Conservation (phyloP, 768 basidiomycete genomes). For the Tylopilus plumbeoviolaceoides region DNA sequence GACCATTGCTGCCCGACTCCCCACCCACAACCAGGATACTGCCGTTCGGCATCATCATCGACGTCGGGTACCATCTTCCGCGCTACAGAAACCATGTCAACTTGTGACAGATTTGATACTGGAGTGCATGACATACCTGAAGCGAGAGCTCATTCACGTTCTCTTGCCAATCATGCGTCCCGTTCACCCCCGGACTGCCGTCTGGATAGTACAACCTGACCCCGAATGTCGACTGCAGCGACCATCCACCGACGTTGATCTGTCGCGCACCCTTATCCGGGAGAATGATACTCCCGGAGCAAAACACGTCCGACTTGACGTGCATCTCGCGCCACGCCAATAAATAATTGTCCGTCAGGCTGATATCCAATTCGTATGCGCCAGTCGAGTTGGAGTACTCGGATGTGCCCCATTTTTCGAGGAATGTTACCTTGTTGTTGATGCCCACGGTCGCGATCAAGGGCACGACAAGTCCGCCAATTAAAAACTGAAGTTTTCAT, state of each 20-base stretch:
- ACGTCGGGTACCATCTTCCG: slow-evolving; percentile 71
- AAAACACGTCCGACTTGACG: slow-evolving; percentile 76
- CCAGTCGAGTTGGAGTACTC: slow-evolving; percentile 65
- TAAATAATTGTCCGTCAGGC: slow-evolving; percentile 41
- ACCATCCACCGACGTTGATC: slow-evolving; percentile 46
- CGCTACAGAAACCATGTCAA: slow-evolving; percentile 32
- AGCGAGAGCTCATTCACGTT: slow-evolving; percentile 51
- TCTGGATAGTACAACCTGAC: slow-evolving; percentile 70
- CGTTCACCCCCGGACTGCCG: slow-evolving; percentile 62
- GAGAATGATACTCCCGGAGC: slow-evolving; percentile 66
- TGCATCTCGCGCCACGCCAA: slow-evolving; percentile 74
- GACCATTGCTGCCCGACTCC: too few relatives aligned
- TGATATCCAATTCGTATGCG: slow-evolving; percentile 73
- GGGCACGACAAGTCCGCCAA: slow-evolving; percentile 63
- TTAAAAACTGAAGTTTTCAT: slow-evolving; percentile 35
- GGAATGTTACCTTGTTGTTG: slow-evolving; percentile 78
- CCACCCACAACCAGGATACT: slow-evolving; percentile 68
- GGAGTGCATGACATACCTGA: slow-evolving; percentile 42
- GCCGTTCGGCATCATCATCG: slow-evolving; percentile 69
- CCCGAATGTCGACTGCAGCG: slow-evolving; percentile 65
- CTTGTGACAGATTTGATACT: not conserved
- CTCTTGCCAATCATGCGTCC: slow-evolving; percentile 80
- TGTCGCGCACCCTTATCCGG: slow-evolving; percentile 61
- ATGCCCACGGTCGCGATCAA: slow-evolving; percentile 71
- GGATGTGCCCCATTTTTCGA: slow-evolving; percentile 70